phyloP scores from a whole-genome alignment of 257 asterid genomes.

The Solanum lignicaule region DNA sequence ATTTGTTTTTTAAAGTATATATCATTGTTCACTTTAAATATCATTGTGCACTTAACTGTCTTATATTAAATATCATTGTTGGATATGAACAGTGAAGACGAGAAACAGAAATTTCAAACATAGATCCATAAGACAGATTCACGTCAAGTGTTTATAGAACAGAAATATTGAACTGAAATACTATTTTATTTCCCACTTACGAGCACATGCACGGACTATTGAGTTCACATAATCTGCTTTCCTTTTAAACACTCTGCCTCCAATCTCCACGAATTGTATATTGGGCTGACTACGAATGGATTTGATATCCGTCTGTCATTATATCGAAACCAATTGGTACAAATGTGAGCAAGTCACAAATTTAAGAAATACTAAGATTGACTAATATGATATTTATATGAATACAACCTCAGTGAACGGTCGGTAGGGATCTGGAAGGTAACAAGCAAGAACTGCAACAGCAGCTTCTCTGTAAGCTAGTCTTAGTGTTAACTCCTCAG shows the following conservation, averaged over 20 bases:
- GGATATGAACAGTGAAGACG: neutral
- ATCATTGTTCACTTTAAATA: neutral
- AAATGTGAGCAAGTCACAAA: neutral
- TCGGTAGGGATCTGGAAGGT: conserved; percentile 72
- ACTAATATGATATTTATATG: neutral
- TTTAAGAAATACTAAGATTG: neutral
- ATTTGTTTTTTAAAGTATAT: neutral
- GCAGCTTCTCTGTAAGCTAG: conserved; percentile 98
- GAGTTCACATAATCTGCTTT: conserved; percentile 78
- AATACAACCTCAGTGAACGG: conserved; percentile 58
- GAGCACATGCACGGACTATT: conserved; percentile 89
- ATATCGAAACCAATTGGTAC: conserved; percentile 7
- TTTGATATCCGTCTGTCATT: conserved; percentile 73
- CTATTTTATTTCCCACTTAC: conserved; percentile 42
- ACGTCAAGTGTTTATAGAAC: neutral
- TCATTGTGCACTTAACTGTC: neutral
- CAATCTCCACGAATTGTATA: conserved; percentile 49
- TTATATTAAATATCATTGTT: neutral
- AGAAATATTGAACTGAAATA: neutral
- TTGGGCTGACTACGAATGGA: conserved; percentile 81
- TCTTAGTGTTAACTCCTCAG: conserved; percentile 87
- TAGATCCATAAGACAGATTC: neutral
- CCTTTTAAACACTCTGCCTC: conserved; percentile 75
- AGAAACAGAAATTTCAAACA: neutral
- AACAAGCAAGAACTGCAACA: conserved; percentile 89